These are phyloP conservation scores for Paraconiothyrium sp. DNA, from an alignment of 2,329 filamentous ascomycete genomes.

Conservation along the genomic window DNA sequence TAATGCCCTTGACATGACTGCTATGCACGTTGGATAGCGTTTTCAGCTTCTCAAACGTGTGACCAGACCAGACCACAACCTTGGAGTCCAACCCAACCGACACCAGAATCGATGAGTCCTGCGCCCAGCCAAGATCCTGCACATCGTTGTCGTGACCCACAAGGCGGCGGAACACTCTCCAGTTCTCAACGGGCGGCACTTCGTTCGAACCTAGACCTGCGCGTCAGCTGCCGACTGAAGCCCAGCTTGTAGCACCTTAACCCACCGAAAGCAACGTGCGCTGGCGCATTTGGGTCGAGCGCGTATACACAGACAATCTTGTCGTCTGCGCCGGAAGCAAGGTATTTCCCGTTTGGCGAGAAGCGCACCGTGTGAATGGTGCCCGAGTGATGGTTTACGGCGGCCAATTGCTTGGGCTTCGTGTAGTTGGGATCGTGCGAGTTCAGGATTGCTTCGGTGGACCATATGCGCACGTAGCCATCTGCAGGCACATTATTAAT, in stretches of 20 bases:
- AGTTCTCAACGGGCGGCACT: slow-evolving; percentile 93
- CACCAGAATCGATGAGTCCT: slow-evolving; percentile 93
- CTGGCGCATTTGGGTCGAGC: slow-evolving; percentile 81
- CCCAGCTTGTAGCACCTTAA: slow-evolving; percentile 19
- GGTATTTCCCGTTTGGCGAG: slow-evolving; percentile 91
- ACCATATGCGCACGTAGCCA: slow-evolving; percentile 97
- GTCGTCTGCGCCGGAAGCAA: slow-evolving; percentile 97
- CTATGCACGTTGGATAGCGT: slow-evolving; percentile 84
- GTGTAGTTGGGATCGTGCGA: slow-evolving; percentile 75
- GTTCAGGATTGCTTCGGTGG: slow-evolving; percentile 90
- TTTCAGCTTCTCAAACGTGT: slow-evolving; percentile 98
- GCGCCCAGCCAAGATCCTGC: slow-evolving; percentile 96
- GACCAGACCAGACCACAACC: slow-evolving; percentile 96
- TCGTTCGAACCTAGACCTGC: slow-evolving; percentile 75
- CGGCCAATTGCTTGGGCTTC: slow-evolving; percentile 90
- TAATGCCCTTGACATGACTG: slow-evolving; percentile 98
- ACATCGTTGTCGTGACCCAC: slow-evolving; percentile 99
- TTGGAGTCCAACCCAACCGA: slow-evolving; percentile 98
- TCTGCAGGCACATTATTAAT: slow-evolving; percentile 62
- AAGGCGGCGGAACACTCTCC: slow-evolving; percentile 92
- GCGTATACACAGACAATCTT: slow-evolving; percentile 99
- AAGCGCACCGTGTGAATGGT: slow-evolving; percentile 98
- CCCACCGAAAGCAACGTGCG: slow-evolving; percentile 80
- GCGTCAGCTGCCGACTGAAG: slow-evolving; percentile 24
- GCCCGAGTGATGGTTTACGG: slow-evolving; percentile 97